Evolutionary conservation across 2,329 filamentous ascomycete species (phyloP), one percentile per base, ranked within the genome.

Genomic region (Nigrospora oryzae): DNA sequence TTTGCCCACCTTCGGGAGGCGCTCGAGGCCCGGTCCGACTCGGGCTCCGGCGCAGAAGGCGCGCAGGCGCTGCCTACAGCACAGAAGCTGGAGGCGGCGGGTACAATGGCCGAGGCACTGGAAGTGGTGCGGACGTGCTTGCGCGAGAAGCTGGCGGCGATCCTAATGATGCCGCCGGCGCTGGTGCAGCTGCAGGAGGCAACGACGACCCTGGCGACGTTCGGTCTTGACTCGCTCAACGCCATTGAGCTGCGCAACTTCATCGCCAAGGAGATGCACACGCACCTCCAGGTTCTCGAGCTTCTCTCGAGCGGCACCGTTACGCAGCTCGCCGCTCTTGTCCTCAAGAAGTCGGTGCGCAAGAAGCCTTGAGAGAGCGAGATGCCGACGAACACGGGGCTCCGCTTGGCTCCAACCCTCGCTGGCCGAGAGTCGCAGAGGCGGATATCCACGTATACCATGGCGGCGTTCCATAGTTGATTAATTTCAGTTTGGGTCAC

Each of bases 241-340:
- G 70, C 70, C 1, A 70, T 73, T 39, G 70, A 73, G 58, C 62
- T 73, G 42, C 67, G 71, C 17, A 74, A 73, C 57, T 74, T 68
- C 60, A 68, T 74, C 40, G 67, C 67, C 15, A 66, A 69, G 46
- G 69, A 72, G 55, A 64, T 73, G 49, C 63, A 73, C 54, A 65
- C 68, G 1, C 73, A 71, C 43, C 52, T 77, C 54, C 73, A 79
- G 58, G 74, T 79, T 0, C 56, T 79, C 47, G 75, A 80, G 54
- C 55, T 79, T 49, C 57, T 79, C 36, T 71, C 68, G 5, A 74
- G 71, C 52, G 73, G 73, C 2, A 69, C 64, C 2, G 15, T 44
- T 2, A 38, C 31, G 12, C 30, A 44, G 12, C 12, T 44, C 13
- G 42, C 42, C 12, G 36, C 15, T 11, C 36, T 44, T 10, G 36